phyloP scores from a whole-genome alignment of 345 rosid genomes.

The Populus davidiana region DNA sequence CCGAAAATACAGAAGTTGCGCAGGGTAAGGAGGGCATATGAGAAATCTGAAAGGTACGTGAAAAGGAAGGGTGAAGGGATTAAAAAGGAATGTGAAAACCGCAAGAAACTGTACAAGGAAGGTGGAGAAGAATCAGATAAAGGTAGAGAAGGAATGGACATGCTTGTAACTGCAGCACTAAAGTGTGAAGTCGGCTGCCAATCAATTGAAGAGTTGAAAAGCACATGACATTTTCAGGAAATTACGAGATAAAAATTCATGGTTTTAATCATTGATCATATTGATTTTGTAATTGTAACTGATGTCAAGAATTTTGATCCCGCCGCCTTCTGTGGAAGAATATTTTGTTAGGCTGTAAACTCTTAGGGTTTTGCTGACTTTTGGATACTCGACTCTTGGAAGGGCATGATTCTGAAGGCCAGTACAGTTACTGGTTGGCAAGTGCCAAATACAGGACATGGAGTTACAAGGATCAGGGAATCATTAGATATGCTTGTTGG shows the following conservation, averaged over 20 bases:
- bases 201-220: constrained; percentile 22
- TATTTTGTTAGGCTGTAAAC: constrained; percentile 33
- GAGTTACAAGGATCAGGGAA: constrained; percentile 18
- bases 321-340: constrained; percentile 9
- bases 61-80: constrained; percentile 21
- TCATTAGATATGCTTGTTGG: constrained; percentile 6
- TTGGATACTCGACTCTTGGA: constrained; percentile 16
- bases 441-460: constrained; percentile 4
- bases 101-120: constrained; percentile 19
- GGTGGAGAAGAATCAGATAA: constrained; percentile 31
- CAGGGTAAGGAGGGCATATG: constrained; percentile 45
- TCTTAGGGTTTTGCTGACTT: constrained; percentile 30
- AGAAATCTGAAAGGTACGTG: constrained; percentile 28
- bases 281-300: constrained; percentile 8
- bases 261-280: constrained; percentile 1
- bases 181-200: constrained; percentile 29
- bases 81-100: constrained; percentile 17
- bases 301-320: constrained; percentile 18
- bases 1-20: constrained; percentile 49
- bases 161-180: constrained; percentile 80
- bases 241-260: background rate
- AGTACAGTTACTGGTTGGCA: constrained; percentile 22
- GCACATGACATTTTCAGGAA: background rate
- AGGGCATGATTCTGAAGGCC: constrained; percentile 19
- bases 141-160: constrained; percentile 62